Evolutionary conservation across 768 basidiomycete genomes (phyloP).

Genomic region (Kwoniella sp.): DNA sequence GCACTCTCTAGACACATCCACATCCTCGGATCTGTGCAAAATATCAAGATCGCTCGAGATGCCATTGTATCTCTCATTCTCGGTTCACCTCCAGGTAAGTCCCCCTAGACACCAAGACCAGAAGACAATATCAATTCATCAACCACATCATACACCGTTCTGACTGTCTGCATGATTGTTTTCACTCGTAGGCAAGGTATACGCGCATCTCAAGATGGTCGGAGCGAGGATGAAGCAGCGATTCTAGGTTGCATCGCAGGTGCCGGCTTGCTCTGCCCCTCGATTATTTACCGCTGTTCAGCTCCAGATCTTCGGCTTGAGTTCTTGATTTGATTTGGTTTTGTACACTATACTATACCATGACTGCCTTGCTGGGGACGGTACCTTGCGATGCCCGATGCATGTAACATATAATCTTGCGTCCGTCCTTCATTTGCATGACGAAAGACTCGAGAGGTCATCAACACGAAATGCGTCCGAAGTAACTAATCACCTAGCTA

Average conservation of each 20-base stretch:
- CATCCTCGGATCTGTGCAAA: constrained; percentile 97
- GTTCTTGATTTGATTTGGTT: background rate
- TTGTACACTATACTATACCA: background rate
- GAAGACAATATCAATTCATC: too few species aligned
- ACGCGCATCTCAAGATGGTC: constrained; percentile 86
- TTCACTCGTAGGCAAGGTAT: constrained; percentile 56
- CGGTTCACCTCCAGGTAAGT: constrained; percentile 92
- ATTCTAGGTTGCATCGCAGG: constrained; percentile 59
- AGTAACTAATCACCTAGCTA: too few species aligned
- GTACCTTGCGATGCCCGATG: too few species aligned
- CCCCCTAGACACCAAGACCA: too few species aligned
- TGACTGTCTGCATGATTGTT: background rate
- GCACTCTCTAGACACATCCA: constrained; percentile 77
- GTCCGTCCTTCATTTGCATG: too few species aligned
- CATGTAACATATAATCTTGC: background rate
- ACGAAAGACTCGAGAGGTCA: too few species aligned
- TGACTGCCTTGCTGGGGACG: too few species aligned
- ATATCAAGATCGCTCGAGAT: constrained; percentile 95
- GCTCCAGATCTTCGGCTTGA: background rate
- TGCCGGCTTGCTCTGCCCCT: background rate
- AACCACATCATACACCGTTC: background rate
- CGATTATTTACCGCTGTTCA: too few species aligned
- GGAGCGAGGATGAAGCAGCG: constrained; percentile 92
- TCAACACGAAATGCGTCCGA: too few species aligned
- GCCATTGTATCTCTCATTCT: constrained; percentile 93